These are phyloP conservation scores for Colletotrichum sp. DNA, from an alignment of 2,329 filamentous ascomycete species.

Conservation along the genomic window DNA sequence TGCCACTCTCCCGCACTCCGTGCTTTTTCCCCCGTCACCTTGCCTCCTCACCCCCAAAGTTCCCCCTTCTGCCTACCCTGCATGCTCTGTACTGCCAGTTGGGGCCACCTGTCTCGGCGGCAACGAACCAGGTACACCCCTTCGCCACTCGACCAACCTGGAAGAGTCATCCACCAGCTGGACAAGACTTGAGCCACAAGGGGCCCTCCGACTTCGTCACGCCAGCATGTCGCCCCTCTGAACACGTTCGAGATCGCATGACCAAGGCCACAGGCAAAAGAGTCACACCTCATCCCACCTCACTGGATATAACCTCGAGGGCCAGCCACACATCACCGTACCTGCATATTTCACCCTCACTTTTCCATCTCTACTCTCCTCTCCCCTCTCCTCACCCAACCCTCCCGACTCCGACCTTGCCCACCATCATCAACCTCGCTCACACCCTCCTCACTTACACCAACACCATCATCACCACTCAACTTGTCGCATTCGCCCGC, in stretches of 20 bases:
- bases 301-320: conserved; percentile 20
- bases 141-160: conserved; percentile 22
- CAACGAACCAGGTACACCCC: conserved; percentile 19
- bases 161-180: conserved; percentile 28
- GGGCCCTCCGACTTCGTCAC: conserved; percentile 24
- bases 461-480: background rate
- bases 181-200: conserved; percentile 20
- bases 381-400: background rate
- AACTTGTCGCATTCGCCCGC: conserved; percentile 9
- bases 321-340: conserved; percentile 16
- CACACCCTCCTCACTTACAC: background rate
- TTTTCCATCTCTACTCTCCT: background rate
- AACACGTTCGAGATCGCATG: conserved; percentile 21
- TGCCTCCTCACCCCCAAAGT: conserved; percentile 13
- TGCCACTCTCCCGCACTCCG: background rate
- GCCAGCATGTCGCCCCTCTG: conserved; percentile 22
- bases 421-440: background rate
- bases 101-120: conserved; percentile 34
- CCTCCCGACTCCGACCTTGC: background rate
- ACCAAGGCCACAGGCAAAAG: conserved; percentile 14
- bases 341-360: conserved; percentile 10
- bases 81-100: conserved; percentile 27
- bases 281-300: conserved; percentile 21
- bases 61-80: background rate
- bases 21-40: background rate